A percentile compares a stretch with the other conserved stretches of the same genome.
Conservation (phyloP, 306 rosid species). For the Lablab purpureus region DNA sequence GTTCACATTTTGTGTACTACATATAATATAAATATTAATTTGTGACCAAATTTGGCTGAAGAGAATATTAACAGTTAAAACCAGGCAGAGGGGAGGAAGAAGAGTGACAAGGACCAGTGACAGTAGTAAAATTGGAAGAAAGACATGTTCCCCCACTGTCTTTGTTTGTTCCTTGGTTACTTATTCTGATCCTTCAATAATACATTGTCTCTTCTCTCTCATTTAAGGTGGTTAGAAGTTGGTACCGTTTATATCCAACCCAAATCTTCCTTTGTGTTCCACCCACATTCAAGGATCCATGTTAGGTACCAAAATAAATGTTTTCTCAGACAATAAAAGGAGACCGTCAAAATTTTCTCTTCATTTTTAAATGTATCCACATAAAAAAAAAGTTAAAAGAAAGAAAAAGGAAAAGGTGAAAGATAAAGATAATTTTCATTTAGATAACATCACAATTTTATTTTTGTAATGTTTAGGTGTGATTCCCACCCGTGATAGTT, state of each 20-base stretch:
- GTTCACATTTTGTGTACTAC: slow-evolving; percentile 34
- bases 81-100: slow-evolving; percentile 55
- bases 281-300: neutral
- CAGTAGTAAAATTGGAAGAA: slow-evolving; percentile 56
- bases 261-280: slow-evolving; percentile 6
- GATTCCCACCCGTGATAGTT: no score
- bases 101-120: slow-evolving; percentile 50
- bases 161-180: neutral
- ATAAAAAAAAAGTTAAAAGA: neutral
- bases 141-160: slow-evolving; percentile 39
- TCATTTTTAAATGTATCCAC: neutral
- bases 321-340: neutral
- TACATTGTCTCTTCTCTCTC: neutral
- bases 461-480: no score
- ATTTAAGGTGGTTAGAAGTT: slow-evolving; percentile 34
- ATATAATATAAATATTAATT: neutral
- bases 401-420: neutral
- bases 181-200: neutral
- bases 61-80: slow-evolving; percentile 48
- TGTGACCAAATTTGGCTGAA: slow-evolving; percentile 34
- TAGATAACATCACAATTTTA: neutral
- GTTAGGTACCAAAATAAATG: neutral
- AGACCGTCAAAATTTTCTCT: neutral
- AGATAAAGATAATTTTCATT: neutral
- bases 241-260: neutral